Conservation (phyloP, 2,329 filamentous ascomycete genomes). For the Harringtonia lauricola region DNA sequence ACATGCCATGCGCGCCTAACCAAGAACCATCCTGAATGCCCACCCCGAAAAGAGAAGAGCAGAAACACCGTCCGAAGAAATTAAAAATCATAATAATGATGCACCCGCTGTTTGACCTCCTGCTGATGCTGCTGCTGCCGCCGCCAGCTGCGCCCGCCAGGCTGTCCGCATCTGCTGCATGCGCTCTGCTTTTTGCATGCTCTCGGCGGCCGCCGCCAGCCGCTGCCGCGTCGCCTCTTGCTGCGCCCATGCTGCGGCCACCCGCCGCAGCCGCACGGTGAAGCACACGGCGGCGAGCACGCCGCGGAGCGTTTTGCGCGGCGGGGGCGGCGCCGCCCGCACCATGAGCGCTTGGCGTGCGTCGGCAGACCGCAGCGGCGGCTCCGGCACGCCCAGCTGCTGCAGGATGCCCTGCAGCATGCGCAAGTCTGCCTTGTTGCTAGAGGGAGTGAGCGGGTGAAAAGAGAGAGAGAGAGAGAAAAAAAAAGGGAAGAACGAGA, state of each 20-base stretch:
- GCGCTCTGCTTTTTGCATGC: slow-evolving; percentile 32
- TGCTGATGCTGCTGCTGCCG: not conserved
- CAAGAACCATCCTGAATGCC: too few relatives aligned
- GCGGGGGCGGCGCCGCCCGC: slow-evolving; percentile 19
- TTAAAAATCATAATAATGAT: too few relatives aligned
- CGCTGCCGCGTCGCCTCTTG: slow-evolving; percentile 38
- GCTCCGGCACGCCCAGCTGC: slow-evolving; percentile 26
- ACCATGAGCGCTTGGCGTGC: not conserved
- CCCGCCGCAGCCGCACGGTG: slow-evolving; percentile 37
- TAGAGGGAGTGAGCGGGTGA: slow-evolving; percentile 25
- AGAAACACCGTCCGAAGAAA: too few relatives aligned
- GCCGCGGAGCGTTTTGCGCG: slow-evolving; percentile 19
- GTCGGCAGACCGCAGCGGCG: not conserved
- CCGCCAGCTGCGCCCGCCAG: slow-evolving; percentile 16
- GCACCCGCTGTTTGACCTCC: too few relatives aligned
- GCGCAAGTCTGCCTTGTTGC: slow-evolving; percentile 83
- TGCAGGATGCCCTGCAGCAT: slow-evolving; percentile 79
- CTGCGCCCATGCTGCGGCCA: slow-evolving; percentile 36
- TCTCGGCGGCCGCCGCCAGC: slow-evolving; percentile 37
- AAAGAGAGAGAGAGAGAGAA: not conserved
- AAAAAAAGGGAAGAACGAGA: not conserved
- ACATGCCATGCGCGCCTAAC: too few relatives aligned
- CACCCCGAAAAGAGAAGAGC: too few relatives aligned
- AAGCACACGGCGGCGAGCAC: slow-evolving; percentile 32
- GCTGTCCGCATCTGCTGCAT: slow-evolving; percentile 27